phyloP scores from a whole-genome alignment of 2,329 filamentous ascomycete species.

The Beauveria brongniartii region DNA sequence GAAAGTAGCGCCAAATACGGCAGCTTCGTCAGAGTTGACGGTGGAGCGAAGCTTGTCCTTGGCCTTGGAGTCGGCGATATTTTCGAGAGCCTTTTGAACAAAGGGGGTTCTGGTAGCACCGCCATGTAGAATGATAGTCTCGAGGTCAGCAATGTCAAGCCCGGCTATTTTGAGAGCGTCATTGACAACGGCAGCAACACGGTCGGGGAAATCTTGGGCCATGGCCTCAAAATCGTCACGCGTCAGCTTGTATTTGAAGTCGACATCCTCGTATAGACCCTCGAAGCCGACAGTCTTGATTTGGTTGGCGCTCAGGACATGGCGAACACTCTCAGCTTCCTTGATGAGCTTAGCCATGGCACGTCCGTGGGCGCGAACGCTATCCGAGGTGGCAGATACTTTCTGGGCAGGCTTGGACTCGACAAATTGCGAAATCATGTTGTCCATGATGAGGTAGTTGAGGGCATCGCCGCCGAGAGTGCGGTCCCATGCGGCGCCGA shows the following conservation, averaged over 20 bases:
- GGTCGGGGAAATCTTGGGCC: conserved; percentile 56
- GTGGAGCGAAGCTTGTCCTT: conserved; percentile 80
- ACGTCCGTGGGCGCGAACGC: conserved; percentile 68
- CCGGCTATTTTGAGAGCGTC: conserved; percentile 67
- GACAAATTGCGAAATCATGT: conserved; percentile 77
- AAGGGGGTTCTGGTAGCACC: conserved; percentile 88
- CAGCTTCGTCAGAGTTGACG: conserved; percentile 94
- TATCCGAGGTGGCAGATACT: conserved; percentile 50
- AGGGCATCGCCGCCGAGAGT: conserved; percentile 84
- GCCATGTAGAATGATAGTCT: conserved; percentile 89
- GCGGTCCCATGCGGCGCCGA: conserved; percentile 82
- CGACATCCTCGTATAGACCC: conserved; percentile 81
- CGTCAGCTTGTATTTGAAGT: conserved; percentile 85
- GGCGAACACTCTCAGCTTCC: conserved; percentile 78
- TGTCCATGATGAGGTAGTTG: conserved; percentile 79
- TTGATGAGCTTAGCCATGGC: conserved; percentile 87
- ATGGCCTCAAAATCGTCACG: conserved; percentile 76
- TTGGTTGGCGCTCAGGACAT: conserved; percentile 87
- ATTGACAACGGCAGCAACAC: conserved; percentile 62
- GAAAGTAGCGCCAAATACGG: conserved; percentile 93
- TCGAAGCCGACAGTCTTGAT: conserved; percentile 78
- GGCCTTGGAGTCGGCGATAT: conserved; percentile 56
- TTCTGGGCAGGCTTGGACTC: conserved; percentile 61
- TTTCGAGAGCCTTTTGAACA: conserved; percentile 82
- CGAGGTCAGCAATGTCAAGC: conserved; percentile 65